phyloP scores from a whole-genome alignment of 352 stramenopile species.

The Aphanomyces stellatus region DNA sequence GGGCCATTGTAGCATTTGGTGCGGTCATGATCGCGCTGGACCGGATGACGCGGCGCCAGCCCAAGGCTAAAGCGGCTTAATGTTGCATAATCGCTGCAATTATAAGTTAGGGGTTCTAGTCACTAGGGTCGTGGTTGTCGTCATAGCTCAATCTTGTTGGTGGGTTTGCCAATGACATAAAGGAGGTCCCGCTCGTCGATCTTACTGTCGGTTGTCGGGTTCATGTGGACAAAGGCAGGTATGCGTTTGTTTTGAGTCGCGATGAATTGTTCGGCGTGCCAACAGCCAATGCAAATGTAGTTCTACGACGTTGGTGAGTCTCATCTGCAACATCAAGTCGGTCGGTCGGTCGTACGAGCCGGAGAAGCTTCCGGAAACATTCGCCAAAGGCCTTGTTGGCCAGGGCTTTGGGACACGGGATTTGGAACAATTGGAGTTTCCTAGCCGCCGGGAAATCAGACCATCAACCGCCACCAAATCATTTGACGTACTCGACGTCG shows the following conservation, averaged over 20 bases:
- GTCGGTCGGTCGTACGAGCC: slow-evolving; percentile 32
- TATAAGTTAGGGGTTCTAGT: neutral
- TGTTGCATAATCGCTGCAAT: neutral
- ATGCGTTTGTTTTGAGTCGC: slow-evolving; percentile 32
- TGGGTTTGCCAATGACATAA: slow-evolving; percentile 59
- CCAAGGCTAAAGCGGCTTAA: neutral
- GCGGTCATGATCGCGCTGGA: neutral
- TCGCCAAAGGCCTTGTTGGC: slow-evolving; percentile 41
- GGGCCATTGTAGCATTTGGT: neutral
- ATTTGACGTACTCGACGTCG: slow-evolving; percentile 40
- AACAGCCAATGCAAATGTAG: slow-evolving; percentile 54
- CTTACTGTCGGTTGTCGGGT: slow-evolving; percentile 43
- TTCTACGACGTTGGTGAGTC: no score
- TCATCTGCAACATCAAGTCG: neutral
- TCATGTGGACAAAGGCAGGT: slow-evolving; percentile 58
- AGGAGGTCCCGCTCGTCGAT: slow-evolving; percentile 51
- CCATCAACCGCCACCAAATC: neutral
- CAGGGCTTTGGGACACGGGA: slow-evolving; percentile 42
- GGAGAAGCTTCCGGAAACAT: slow-evolving; percentile 67
- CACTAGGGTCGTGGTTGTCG: no score
- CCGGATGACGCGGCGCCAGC: neutral
- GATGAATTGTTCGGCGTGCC: slow-evolving; percentile 30
- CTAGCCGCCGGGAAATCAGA: no score
- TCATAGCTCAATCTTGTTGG: slow-evolving; percentile 29
- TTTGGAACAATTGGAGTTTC: slow-evolving; percentile 55